Percentiles rank a stretch among this genome's conserved stretches.
Evolutionary conservation across 106 monocot species (phyloP).

Genomic region (Gastrodia elata): DNA sequence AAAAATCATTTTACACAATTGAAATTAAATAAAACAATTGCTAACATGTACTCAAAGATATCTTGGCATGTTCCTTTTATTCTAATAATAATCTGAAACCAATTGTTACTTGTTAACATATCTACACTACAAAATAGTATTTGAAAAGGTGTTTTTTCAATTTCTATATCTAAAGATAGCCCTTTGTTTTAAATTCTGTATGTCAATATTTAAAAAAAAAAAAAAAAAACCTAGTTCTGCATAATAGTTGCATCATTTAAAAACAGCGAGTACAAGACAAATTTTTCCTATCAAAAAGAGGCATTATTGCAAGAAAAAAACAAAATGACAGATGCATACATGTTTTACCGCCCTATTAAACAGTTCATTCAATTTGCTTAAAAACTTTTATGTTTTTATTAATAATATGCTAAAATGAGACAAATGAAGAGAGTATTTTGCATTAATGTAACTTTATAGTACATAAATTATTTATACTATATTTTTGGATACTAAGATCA

Average conservation of each 20-base stretch:
- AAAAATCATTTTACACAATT: no score
- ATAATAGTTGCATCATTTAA: background rate
- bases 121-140: background rate
- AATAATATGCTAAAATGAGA: no score
- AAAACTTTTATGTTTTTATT: no score
- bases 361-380: no score
- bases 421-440: no score
- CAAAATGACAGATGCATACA: no score
- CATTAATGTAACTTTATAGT: no score
- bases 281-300: no score
- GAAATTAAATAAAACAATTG: background rate
- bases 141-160: background rate
- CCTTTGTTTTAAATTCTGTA: background rate
- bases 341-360: no score
- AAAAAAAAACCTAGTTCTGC: background rate
- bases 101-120: background rate
- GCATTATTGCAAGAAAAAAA: no score
- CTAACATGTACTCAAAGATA: background rate
- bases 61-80: background rate
- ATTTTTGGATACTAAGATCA: no score
- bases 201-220: background rate
- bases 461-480: no score
- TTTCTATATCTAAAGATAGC: background rate
- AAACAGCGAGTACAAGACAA: background rate
- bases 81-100: background rate